Base-by-base conservation (phyloP, 331 rosid species). In the Pyrus hybrid region DNA sequence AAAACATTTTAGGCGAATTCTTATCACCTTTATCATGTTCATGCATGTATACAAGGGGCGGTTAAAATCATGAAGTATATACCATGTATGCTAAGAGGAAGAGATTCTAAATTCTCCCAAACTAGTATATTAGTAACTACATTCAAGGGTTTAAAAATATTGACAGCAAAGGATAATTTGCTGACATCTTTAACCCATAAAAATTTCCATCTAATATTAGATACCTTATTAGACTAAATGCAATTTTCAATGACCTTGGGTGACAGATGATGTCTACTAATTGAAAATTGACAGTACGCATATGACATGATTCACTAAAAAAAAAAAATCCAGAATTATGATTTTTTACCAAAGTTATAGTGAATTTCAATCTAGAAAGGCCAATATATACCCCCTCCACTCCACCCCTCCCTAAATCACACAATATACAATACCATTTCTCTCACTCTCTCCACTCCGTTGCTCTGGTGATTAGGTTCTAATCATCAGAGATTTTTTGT, bases 81-180 rank as follows among this genome's bases (percentile, higher is more conserved):
- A 21, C 82, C 85, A 70, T 70, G 47, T 64, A 64, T 32, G 30
- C 35, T 21, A 63, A 76, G 17, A 33, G 43, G 63, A 74, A 64
- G 45, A 76, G 77, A 84, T 84, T 77, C 68, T 71, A 60, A 65
- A 63, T 56, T 41, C 56, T 65, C 83, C 68, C 60, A 80, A 84
- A 74, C 68, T 54, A 41, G 82, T 33, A 84, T 58, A 30, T 64
- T 3, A 57, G 68, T 80, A 56, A 80, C 21, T 70, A 17, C 49
- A 60, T 16, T 29, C 63, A 47, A 66, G 61, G 30, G 61, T 47
- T 47, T 26, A 68, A 75, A 70, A 64, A 13, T 14, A 54, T 25
- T 70, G 83, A 75, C 82, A 69, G 25, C 83, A 74, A 47, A 74
- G 13, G 25, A 63, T 70, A 65, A 68, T 64, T 3, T 30, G 26